phyloP scores from a whole-genome alignment of 345 rosid genomes.

The Gossypioides kirkii region DNA sequence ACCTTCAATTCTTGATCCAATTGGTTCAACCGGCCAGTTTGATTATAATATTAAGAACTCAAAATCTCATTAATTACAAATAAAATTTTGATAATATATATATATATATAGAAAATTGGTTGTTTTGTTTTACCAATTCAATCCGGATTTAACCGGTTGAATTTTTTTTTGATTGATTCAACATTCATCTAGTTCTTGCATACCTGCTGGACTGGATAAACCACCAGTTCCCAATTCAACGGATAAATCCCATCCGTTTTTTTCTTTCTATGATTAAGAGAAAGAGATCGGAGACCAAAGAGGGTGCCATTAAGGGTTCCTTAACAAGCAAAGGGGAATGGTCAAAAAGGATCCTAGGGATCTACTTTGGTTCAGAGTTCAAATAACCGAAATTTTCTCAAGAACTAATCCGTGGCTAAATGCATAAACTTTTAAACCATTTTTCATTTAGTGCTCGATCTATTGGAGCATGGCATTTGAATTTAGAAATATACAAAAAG shows the following conservation, averaged over 20 bases:
- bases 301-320: background rate
- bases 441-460: background rate
- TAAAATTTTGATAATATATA: too few species aligned
- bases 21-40: background rate
- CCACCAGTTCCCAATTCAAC: background rate
- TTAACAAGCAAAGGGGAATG: background rate
- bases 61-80: too few species aligned
- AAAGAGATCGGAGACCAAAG: background rate
- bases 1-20: background rate
- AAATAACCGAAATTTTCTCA: too few species aligned
- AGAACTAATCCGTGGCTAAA: background rate
- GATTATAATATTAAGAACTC: background rate
- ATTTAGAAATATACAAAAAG: background rate
- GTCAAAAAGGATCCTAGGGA: background rate
- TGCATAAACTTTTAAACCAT: background rate
- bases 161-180: background rate
- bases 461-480: background rate
- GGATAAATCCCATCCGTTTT: background rate
- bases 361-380: background rate
- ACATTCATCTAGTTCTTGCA: too few species aligned
- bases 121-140: too few species aligned
- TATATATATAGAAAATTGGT: too few species aligned
- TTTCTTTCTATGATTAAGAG: background rate
- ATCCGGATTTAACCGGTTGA: too few species aligned
- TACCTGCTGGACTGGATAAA: background rate